Percentiles rank a stretch among this genome's conserved stretches.
Evolutionary conservation across 2,329 filamentous ascomycete species (phyloP).

Genomic region (Furcasterigmium sp.): DNA sequence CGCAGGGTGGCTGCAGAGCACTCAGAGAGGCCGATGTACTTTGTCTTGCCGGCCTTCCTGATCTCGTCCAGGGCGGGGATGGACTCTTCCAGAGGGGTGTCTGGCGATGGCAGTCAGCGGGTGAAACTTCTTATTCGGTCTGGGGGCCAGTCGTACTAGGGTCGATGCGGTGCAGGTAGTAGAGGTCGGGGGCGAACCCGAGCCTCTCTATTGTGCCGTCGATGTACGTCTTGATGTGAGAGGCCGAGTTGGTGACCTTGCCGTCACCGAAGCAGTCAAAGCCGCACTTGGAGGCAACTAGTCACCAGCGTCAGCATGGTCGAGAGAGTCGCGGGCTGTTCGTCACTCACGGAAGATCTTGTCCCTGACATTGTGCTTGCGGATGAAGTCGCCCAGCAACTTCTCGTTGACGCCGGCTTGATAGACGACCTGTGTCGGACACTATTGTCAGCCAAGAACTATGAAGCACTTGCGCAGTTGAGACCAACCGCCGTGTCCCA

Average conservation of each 20-base stretch:
- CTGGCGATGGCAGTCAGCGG: slow-evolving; percentile 8
- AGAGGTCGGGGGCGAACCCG: slow-evolving; percentile 39
- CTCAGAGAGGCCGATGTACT: slow-evolving; percentile 42
- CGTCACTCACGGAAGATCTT: slow-evolving; percentile 37
- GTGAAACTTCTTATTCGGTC: not conserved
- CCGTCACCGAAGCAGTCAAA: slow-evolving; percentile 28
- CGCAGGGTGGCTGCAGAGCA: slow-evolving; percentile 38
- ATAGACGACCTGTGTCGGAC: slow-evolving; percentile 37
- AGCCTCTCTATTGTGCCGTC: slow-evolving; percentile 43
- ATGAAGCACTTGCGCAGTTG: too few relatives aligned
- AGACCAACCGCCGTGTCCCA: slow-evolving; percentile 40
- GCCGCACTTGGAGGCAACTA: slow-evolving; percentile 44
- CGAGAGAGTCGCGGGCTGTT: not conserved
- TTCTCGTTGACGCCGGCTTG: slow-evolving; percentile 42
- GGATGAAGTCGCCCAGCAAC: slow-evolving; percentile 42
- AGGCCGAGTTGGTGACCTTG: slow-evolving; percentile 34
- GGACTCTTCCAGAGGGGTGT: slow-evolving; percentile 39
- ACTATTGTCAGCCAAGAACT: not conserved
- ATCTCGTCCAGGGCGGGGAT: slow-evolving; percentile 40
- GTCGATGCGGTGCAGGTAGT: slow-evolving; percentile 38
- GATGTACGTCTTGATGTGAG: slow-evolving; percentile 41
- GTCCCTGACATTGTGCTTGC: slow-evolving; percentile 43
- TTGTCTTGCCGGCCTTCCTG: slow-evolving; percentile 38
- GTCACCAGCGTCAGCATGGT: not conserved
- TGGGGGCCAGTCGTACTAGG: slow-evolving; percentile 25